phyloP scores from a whole-genome alignment of 345 rosid species.

The Salix brachista region DNA sequence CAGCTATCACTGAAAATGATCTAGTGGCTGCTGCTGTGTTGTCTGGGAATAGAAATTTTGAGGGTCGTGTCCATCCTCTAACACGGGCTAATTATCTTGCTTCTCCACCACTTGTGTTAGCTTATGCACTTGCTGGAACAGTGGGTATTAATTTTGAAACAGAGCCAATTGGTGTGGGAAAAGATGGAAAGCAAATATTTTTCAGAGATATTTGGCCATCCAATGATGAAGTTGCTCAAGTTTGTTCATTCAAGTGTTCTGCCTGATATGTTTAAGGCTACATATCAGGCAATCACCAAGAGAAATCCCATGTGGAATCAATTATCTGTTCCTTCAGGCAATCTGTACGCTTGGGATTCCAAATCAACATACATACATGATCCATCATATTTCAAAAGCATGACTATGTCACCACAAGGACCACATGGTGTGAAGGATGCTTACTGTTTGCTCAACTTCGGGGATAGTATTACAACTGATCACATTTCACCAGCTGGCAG shows the following conservation, averaged over 20 bases:
- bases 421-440: constrained; percentile 77
- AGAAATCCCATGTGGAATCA: constrained; percentile 91
- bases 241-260: constrained; percentile 77
- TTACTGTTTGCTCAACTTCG: constrained; percentile 78
- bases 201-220: constrained; percentile 91
- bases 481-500: constrained; percentile 94
- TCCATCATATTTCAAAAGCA: constrained; percentile 83
- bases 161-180: constrained; percentile 67
- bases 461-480: constrained; percentile 90
- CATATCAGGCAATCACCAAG: constrained; percentile 75
- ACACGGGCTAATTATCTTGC: constrained; percentile 94
- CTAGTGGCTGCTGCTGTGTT: constrained; percentile 88
- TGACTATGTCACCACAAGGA: constrained; percentile 89
- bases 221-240: constrained; percentile 75
- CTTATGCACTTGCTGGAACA: constrained; percentile 93
- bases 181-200: constrained; percentile 62
- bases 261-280: constrained; percentile 88
- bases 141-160: too few relatives aligned
- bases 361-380: constrained; percentile 84
- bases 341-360: constrained; percentile 73
- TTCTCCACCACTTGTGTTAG: constrained; percentile 94
- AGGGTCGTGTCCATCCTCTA: constrained; percentile 88
- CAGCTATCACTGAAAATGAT: constrained; percentile 79
- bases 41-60: constrained; percentile 88
- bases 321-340: constrained; percentile 55